Base-by-base conservation (phyloP, 192 early-diverging fungal genomes). In the Coemansia reversa region DNA sequence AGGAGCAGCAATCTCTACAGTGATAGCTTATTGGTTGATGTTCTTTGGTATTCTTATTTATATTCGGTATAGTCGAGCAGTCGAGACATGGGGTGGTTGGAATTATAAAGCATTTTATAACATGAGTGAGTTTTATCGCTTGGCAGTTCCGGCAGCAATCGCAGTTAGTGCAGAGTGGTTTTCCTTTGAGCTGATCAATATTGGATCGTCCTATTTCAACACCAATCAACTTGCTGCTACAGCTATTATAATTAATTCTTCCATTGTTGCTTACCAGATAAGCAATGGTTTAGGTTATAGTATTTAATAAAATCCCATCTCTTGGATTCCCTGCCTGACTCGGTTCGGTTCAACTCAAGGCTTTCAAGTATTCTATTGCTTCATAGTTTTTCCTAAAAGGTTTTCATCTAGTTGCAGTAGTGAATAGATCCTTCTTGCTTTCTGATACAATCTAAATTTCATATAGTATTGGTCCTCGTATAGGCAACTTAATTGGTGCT, bases 51-150 rank as follows among this genome's bases (percentile, higher is more conserved):
- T 90, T 5, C 18, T 89, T 0, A 22, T 88, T 20, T 97, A 94
- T 49, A 85, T 85, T 12, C 63, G 74, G 25, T 42, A 42, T 39
- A 84, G 84, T 22, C 79, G 87, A 24, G 92, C 91, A 48, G 65
- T 63, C 14, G 84, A 91, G 27, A 85, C 84, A 8, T 98, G 92
- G 94, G 93, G 92, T 42, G 94, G 93, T 3, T 94, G 89, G 88
- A 87, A 87, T 8, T 66, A 72, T 12, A 84, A 86, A 29, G 86
- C 87, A 3, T 70, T 93, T 49, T 70, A 83, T 54, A 84, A 81
- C 47, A 88, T 88, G 86, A 63, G 59, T 6, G 74, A 74, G 24
- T 90, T 86, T 59, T 60, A 86, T 56, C 78, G 72, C 20, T 74
- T 98, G 28, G 94, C 91, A 5, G 54, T 92, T 7, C 92, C 94